These are phyloP conservation scores for Copromyces sp. DNA, from an alignment of 495 filamentous ascomycete genomes.

Conservation along the genomic window DNA sequence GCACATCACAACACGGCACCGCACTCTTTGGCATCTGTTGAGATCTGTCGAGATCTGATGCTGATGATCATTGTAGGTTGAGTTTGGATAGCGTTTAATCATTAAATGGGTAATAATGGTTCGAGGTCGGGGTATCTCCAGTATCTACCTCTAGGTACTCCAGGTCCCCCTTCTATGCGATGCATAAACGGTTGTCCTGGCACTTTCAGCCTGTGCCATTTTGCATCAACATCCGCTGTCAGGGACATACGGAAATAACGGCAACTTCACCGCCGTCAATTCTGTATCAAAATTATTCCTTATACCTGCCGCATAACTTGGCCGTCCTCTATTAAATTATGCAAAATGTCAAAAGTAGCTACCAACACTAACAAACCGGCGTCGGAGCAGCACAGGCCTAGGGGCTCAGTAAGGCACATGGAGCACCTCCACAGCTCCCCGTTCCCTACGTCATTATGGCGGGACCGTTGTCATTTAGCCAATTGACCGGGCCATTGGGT, in stretches of 20 bases:
- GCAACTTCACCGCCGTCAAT: not conserved
- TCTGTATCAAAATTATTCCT: not conserved
- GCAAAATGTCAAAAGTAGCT: not conserved
- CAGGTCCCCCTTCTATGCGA: not conserved
- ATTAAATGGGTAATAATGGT: not conserved
- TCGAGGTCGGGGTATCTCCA: not conserved
- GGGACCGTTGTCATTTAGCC: not conserved
- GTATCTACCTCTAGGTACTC: not conserved
- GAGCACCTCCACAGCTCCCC: not conserved
- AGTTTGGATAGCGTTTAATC: not conserved
- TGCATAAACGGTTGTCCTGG: not conserved
- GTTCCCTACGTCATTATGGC: not conserved
- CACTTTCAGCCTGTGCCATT: not conserved
- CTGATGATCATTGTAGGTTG: not conserved
- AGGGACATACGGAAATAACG: not conserved
- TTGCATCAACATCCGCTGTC: not conserved
- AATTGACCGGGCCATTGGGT: not conserved
- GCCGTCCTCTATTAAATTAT: not conserved
- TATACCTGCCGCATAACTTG: not conserved
- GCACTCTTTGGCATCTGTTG: not conserved
- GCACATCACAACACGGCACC: not conserved
- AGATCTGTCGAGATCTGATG: not conserved
- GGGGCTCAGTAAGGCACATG: not conserved
- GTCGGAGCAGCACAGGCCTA: not conserved
- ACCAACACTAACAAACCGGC: not conserved